Evolutionary conservation across 2,329 filamentous ascomycete species (phyloP).

Genomic region (Trichoderma brevicompactum): DNA sequence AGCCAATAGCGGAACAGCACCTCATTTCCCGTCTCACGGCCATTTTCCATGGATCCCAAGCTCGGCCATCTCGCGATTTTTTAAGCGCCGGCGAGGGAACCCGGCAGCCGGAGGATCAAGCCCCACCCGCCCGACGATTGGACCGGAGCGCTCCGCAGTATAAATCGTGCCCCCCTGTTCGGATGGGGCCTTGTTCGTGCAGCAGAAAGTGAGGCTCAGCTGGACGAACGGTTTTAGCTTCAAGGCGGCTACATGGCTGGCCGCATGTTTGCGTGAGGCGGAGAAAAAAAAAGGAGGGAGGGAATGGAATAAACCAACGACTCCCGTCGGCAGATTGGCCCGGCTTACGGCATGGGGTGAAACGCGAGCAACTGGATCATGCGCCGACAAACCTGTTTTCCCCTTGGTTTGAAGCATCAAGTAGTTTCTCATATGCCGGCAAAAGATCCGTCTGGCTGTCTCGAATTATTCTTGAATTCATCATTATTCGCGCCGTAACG

Average conservation of each 20-base stretch:
- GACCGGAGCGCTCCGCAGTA: constrained; percentile 13
- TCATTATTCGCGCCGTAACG: constrained; percentile 24
- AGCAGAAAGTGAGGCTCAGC: constrained; percentile 14
- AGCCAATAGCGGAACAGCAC: neutral
- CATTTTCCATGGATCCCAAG: neutral
- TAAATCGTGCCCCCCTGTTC: neutral
- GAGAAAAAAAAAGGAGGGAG: neutral
- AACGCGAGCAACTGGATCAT: neutral
- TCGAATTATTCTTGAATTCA: constrained; percentile 13
- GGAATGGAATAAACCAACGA: neutral
- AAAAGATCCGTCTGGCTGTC: neutral
- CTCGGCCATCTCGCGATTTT: neutral
- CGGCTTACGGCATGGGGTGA: neutral
- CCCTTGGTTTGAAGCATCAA: neutral
- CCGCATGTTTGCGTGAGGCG: neutral
- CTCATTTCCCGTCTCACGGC: too few species aligned
- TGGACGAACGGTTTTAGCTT: neutral
- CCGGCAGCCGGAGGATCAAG: constrained; percentile 24
- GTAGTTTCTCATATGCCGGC: neutral
- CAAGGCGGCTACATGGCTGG: constrained; percentile 17
- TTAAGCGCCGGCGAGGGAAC: constrained; percentile 24
- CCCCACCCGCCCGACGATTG: constrained; percentile 28
- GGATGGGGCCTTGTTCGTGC: neutral
- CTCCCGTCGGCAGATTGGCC: neutral
- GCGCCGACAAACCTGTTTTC: neutral